Evolutionary conservation across 371 early-diverging fungal species (phyloP).

Genomic region (Mucor lusitanicus): DNA sequence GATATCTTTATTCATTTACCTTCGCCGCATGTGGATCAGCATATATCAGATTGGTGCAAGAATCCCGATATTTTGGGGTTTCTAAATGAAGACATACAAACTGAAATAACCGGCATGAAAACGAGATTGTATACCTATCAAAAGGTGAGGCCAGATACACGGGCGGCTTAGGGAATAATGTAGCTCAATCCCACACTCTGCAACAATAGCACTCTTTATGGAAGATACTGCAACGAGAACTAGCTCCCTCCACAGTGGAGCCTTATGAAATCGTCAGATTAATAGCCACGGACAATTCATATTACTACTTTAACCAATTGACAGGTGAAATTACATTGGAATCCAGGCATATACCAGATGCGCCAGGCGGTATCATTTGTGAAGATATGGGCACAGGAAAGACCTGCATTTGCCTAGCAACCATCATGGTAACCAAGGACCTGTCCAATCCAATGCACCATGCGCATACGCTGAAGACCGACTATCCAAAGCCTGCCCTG

Average conservation of each 20-base stretch:
- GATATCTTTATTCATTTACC: slow-evolving; percentile 50
- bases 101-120: slow-evolving; percentile 55
- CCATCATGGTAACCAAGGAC: slow-evolving; percentile 60
- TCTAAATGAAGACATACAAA: slow-evolving; percentile 9
- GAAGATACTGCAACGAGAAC: slow-evolving; percentile 68
- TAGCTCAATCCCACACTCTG: neutral
- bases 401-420: slow-evolving; percentile 70
- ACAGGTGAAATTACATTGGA: slow-evolving; percentile 17
- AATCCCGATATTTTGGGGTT: slow-evolving; percentile 18
- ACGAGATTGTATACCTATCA: slow-evolving; percentile 62
- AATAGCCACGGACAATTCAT: slow-evolving; percentile 31
- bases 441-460: slow-evolving; percentile 36
- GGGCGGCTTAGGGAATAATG: neutral
- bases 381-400: slow-evolving; percentile 86
- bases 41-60: slow-evolving; percentile 1
- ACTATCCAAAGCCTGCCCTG: neutral
- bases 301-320: slow-evolving; percentile 46
- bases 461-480: neutral
- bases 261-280: slow-evolving; percentile 40
- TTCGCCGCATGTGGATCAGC: slow-evolving; percentile 24
- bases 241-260: slow-evolving; percentile 48
- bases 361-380: slow-evolving; percentile 72
- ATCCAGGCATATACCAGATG: slow-evolving; percentile 39
- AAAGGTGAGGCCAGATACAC: slow-evolving; percentile 26
- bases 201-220: slow-evolving; percentile 58